Base-by-base conservation (phyloP, 1,139 yeast species). In the Sugiyamaella castrensis region DNA sequence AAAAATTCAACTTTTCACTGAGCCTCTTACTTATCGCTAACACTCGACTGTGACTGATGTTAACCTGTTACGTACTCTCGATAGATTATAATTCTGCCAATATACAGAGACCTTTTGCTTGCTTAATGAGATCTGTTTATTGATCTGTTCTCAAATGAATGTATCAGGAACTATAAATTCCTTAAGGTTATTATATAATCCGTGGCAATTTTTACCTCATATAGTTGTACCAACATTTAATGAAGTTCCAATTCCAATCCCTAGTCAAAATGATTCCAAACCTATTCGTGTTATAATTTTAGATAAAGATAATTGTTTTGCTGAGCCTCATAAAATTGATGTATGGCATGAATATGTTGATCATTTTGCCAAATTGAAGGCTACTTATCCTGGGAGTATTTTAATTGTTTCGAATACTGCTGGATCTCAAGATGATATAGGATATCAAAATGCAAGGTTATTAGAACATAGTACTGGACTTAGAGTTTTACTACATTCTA, bases 291-390 rank as follows among this genome's bases (percentile, higher is more conserved):
- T 94, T 0, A 77, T 92, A 2, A 94, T 92, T 0, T 73, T 92
- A 28, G 99, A 92, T 65, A 92, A 94, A 66, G 99, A 92, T 68
- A 94, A 92, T 65, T 92, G 98, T 63, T 86, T 92, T 66, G 95
- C 98, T 4, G 76, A 77, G 57, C 95, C 94, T 41, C 86, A 87
- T 52, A 85, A 82, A 51, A 85, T 84, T 58, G 77, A 80, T 53
- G 85, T 92, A 1, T 89, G 89, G 87, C 89, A 87, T 0, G 85
- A 71, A 1, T 88, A 89, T 61, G 58, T 61, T 38, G 72, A 71
- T 8, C 74, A 77, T 12, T 88, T 95, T 94, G 68, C 71, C 5
- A 61, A 65, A 29, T 71, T 91, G 47, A 73, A 75, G 43, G 59
- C 65, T 6, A 61, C 68, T 2, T 88, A 84, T 59, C 91, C 95